Evolutionary conservation across 2,329 filamentous ascomycete species (phyloP).

Genomic region (Phaeomoniella chlamydospora): DNA sequence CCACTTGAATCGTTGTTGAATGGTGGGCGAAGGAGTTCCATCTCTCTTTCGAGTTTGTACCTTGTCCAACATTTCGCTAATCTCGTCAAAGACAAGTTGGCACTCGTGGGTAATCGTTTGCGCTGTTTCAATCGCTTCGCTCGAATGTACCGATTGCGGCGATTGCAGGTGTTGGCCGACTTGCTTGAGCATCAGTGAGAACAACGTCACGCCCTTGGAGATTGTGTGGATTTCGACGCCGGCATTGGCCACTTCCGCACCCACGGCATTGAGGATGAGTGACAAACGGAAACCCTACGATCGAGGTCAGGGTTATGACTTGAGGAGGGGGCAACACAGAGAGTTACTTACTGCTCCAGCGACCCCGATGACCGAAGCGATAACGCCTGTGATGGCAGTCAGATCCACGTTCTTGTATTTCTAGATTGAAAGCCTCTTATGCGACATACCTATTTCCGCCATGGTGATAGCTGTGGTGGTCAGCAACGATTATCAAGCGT

Average conservation of each 20-base stretch:
- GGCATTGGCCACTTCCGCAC: slow-evolving; percentile 22
- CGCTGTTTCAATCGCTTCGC: slow-evolving; percentile 18
- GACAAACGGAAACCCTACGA: slow-evolving; percentile 22
- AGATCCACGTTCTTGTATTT: not conserved
- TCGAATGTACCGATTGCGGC: slow-evolving; percentile 16
- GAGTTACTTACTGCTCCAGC: slow-evolving; percentile 10
- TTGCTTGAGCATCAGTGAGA: slow-evolving; percentile 23
- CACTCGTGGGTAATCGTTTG: slow-evolving; percentile 24
- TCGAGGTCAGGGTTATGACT: too few relatives aligned
- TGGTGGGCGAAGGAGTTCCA: slow-evolving; percentile 11
- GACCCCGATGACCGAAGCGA: slow-evolving; percentile 14
- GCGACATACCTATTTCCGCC: not conserved
- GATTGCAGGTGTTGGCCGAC: slow-evolving; percentile 18
- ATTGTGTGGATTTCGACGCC: slow-evolving; percentile 26
- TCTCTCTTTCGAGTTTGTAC: slow-evolving; percentile 13
- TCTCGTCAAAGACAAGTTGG: slow-evolving; percentile 23
- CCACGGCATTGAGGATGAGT: slow-evolving; percentile 25
- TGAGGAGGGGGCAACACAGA: not conserved
- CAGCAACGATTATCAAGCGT: too few relatives aligned
- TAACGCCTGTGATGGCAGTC: slow-evolving; percentile 5
- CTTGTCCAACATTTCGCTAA: slow-evolving; percentile 24
- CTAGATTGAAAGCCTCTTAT: not conserved
- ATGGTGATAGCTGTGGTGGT: too few relatives aligned
- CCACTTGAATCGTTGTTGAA: slow-evolving; percentile 22
- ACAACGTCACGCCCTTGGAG: slow-evolving; percentile 24